Base-by-base conservation (phyloP, 768 basidiomycete genomes). In the Tulasnella sp. region DNA sequence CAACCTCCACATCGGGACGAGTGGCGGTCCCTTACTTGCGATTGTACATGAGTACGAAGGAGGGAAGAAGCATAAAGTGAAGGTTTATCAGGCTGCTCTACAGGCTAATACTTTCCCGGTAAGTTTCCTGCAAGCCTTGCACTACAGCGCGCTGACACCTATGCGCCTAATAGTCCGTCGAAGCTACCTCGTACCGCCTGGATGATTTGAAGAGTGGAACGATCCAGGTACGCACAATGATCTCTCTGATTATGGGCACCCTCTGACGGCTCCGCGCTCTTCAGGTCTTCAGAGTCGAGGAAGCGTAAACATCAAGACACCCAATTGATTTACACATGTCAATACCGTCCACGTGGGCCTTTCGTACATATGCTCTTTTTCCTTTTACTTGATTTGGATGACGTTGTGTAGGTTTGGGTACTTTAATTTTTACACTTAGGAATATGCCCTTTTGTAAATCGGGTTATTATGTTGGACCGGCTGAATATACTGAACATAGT, bases 201-300 rank as follows among this genome's bases (percentile, higher is more conserved):
- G 95, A 97, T 60, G 96, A 97, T 87, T 84, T 97, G 83, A 96
- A 96, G 87, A 94, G 91, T 83, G 96, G 96, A 16, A 86, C 88
- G 37, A 90, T 96, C 64, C 93, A 94, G 90, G 95, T 95, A 81
- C 74, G 24, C 78, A 20, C 22, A 22, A 14, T 14, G 48, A 60
- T 11, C 42, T 22, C 50, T 73, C 7, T 44, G 40, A 41, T 22
- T 18, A 58, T 7, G 42, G 31, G 18, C 41, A 48, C 9, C 18
- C 34, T n/a, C 74, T 82, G 41, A 81, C 54, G 1, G 40, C 40
- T 34, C 31, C 8, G 12, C 31, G n/a, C 72, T 20, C 5, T 9
- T 20, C 37, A 86, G 84, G 83, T 86, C 48, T 86, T 82, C 80
- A 85, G 85, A 24, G 83, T 86, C 24, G 78, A 83, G 40, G 85